Conservation (phyloP, 768 basidiomycete species). For the Hygrocybe punicea region DNA sequence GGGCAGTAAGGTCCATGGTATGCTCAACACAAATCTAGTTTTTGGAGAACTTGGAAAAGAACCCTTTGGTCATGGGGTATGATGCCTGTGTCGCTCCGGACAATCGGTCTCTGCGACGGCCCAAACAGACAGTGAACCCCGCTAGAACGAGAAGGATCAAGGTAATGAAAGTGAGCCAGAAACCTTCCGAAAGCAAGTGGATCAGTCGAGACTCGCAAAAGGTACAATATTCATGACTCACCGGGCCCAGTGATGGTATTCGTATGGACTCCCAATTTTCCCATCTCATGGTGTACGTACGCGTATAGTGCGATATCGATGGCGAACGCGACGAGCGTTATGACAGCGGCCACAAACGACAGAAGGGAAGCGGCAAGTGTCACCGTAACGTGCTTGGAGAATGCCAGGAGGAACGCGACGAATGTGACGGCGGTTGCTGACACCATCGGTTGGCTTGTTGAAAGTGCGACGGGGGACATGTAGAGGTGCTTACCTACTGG, state of each 20-base stretch:
- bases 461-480: background rate
- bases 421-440: slow-evolving; percentile 55
- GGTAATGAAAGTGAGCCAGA: slow-evolving; percentile 71
- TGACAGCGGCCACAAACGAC: slow-evolving; percentile 66
- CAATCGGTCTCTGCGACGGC: slow-evolving; percentile 55
- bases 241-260: slow-evolving; percentile 61
- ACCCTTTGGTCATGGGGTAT: slow-evolving; percentile 30
- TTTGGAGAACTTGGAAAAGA: slow-evolving; percentile 40
- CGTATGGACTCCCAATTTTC: slow-evolving; percentile 43
- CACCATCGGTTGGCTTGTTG: background rate
- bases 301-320: slow-evolving; percentile 74
- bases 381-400: slow-evolving; percentile 56
- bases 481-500: slow-evolving; percentile 57
- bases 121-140: slow-evolving; percentile 69
- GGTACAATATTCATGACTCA: slow-evolving; percentile 30
- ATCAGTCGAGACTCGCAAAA: slow-evolving; percentile 2
- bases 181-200: slow-evolving; percentile 51
- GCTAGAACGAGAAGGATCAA: slow-evolving; percentile 62
- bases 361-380: slow-evolving; percentile 60
- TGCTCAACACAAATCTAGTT: slow-evolving; percentile 18
- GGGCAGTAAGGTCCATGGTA: background rate
- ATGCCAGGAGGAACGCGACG: slow-evolving; percentile 58
- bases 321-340: slow-evolving; percentile 70
- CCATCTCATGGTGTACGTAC: slow-evolving; percentile 56
- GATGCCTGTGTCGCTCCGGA: slow-evolving; percentile 30